Percentiles rank a stretch among this genome's conserved stretches.
Conservation (phyloP, 2,329 filamentous ascomycete species). For the Ampelomyces quisqualis region DNA sequence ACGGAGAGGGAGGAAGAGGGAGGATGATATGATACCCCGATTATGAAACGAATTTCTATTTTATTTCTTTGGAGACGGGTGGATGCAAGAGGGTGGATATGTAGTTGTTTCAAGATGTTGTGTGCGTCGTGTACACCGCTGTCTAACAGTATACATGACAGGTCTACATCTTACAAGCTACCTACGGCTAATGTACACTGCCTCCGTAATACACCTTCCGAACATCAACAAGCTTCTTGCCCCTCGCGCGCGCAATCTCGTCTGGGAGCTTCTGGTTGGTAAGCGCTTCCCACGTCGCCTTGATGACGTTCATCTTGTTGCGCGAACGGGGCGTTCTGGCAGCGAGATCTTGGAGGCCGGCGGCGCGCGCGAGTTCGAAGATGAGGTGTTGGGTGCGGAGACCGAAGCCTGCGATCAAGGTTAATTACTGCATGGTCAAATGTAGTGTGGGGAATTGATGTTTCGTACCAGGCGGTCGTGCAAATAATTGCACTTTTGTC, state of each 20-base stretch:
- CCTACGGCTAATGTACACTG: slow-evolving; percentile 42
- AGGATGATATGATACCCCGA: slow-evolving; percentile 21
- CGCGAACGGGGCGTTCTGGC: slow-evolving; percentile 80
- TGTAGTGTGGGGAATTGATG: neutral
- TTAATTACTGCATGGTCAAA: neutral
- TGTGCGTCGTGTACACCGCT: slow-evolving; percentile 13
- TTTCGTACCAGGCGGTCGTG: slow-evolving; percentile 80
- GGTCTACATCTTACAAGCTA: too few relatives aligned
- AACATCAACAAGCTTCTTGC: slow-evolving; percentile 94
- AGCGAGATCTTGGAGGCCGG: slow-evolving; percentile 83
- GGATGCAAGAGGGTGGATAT: neutral
- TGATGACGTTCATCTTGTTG: slow-evolving; percentile 98
- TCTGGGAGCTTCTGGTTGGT: slow-evolving; percentile 83
- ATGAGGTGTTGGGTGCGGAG: slow-evolving; percentile 88
- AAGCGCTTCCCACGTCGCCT: slow-evolving; percentile 82
- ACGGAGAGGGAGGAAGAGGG: neutral
- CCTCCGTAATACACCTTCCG: slow-evolving; percentile 96
- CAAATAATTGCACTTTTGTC: slow-evolving; percentile 77
- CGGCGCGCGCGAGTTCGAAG: slow-evolving; percentile 88
- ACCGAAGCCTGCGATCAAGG: slow-evolving; percentile 70
- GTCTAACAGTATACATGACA: too few relatives aligned
- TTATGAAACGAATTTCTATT: slow-evolving; percentile 2
- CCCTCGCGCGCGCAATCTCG: slow-evolving; percentile 81
- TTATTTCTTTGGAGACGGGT: too few relatives aligned
- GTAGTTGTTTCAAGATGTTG: slow-evolving; percentile 3